Base-by-base conservation (phyloP, 1,284 basidiomycete species). In the Ustilago bromivora region DNA sequence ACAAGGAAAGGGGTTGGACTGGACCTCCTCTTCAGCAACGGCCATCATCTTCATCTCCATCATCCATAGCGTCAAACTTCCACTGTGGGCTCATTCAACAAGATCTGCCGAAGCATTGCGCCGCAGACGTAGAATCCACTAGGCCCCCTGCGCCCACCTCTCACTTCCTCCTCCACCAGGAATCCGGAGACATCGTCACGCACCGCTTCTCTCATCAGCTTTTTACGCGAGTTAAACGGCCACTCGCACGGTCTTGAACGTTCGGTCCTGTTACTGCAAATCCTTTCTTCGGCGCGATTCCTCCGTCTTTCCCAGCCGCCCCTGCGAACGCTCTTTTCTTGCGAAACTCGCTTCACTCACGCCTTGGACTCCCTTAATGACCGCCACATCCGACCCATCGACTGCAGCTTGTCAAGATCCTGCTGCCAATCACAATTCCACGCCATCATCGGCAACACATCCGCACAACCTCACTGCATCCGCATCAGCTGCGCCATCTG, bases 361-460 rank as follows among this genome's bases (percentile, higher is more conserved):
- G 41, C 43, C 57, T 56, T 32, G 5, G 31, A 12, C 28, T 51
- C 49, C 34, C 63, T 72, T 57, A 67, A 73, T 73, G 71, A 61
- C 59, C 60, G 59, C 55, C 52, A 47, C 66, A 63, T 69, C 66
- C 56, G 53, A 69, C 36, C 35, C 28, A 36, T n/a, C 63, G 31
- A 23, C 71, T 41, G 66, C 66, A 69, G 43, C 35, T 46, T 62
- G 49, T 58, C 62, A 55, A 64, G 61, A 66, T 57, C 46, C 64
- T 65, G 65, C 65, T 64, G 57, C 49, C 5, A 49, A 61, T 23
- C 40, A 8, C 17, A 51, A 8, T 34, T 6, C 43, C 17, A 15
- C 57, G 7, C 55, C 52, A 12, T 49, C 53, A 34, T 43, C 66
- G 43, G 56, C 35, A 12, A 31, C 61, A 28, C 60, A 58, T 52